A percentile compares a stretch with the other conserved stretches of the same genome.
Conservation (phyloP, 2,329 filamentous ascomycete genomes). For the Didymosphaeria variabile region DNA sequence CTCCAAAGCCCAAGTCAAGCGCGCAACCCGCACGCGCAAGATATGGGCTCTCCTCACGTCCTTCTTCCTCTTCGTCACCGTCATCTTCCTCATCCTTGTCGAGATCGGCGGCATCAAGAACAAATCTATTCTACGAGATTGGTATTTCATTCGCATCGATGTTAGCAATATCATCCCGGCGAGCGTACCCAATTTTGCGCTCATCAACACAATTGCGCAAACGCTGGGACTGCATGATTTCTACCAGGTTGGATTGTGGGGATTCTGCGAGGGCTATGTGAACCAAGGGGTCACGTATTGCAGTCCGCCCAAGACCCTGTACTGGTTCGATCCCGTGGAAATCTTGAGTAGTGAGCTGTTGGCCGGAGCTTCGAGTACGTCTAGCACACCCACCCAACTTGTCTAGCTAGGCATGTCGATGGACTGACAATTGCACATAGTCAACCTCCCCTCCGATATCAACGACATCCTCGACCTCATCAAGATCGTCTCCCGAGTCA, state of each 20-base stretch:
- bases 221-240: slow-evolving; percentile 91
- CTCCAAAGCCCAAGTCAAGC: slow-evolving; percentile 48
- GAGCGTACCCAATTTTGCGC: slow-evolving; percentile 72
- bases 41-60: slow-evolving; percentile 72
- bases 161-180: slow-evolving; percentile 82
- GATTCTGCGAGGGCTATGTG: slow-evolving; percentile 87
- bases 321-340: slow-evolving; percentile 90
- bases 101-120: slow-evolving; percentile 78
- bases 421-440: slow-evolving; percentile 45
- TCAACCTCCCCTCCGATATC: slow-evolving; percentile 80
- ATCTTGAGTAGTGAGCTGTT: slow-evolving; percentile 84
- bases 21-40: slow-evolving; percentile 59
- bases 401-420: background rate
- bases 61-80: slow-evolving; percentile 75
- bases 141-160: slow-evolving; percentile 87
- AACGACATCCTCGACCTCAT: slow-evolving; percentile 78
- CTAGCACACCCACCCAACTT: background rate
- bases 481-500: slow-evolving; percentile 77
- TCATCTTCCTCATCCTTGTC: slow-evolving; percentile 82
- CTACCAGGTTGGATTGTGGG: slow-evolving; percentile 92
- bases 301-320: slow-evolving; percentile 73
- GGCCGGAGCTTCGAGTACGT: slow-evolving; percentile 76
- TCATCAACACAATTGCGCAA: slow-evolving; percentile 88
- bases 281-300: slow-evolving; percentile 79
- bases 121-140: slow-evolving; percentile 68